Conservation (phyloP, 2,329 filamentous ascomycete genomes). For the Paecilomyces formosus region DNA sequence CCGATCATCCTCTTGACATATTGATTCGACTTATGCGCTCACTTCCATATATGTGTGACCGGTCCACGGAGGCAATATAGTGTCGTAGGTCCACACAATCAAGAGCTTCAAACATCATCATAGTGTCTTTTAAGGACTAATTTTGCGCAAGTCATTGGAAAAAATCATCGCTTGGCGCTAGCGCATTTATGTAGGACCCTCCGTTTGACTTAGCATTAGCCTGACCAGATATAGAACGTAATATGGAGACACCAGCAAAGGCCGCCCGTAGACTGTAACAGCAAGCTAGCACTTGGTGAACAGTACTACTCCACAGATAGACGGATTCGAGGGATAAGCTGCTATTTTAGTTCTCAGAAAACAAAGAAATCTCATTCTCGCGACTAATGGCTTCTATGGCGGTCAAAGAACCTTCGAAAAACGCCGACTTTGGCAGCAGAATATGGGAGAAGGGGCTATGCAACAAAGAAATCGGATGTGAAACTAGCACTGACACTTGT, state of each 20-base stretch:
- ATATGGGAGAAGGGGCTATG: background rate
- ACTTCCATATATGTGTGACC: background rate
- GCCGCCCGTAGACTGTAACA: background rate
- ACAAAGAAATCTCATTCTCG: background rate
- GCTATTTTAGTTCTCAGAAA: background rate
- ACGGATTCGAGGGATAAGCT: background rate
- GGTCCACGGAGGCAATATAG: background rate
- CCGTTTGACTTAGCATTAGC: too few species aligned
- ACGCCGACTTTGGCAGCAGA: background rate
- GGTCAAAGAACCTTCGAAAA: background rate
- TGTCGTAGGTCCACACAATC: background rate
- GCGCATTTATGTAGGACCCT: too few species aligned
- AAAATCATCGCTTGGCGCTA: too few species aligned
- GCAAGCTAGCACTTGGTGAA: background rate
- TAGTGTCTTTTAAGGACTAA: background rate
- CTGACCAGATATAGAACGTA: too few species aligned
- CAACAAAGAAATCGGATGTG: background rate
- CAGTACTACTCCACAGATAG: background rate
- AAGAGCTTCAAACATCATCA: background rate
- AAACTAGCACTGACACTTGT: background rate
- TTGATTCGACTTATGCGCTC: background rate
- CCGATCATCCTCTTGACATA: too few species aligned
- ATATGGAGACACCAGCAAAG: too few species aligned
- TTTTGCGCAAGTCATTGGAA: background rate
- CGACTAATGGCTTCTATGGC: background rate